Base-by-base conservation (phyloP, 805 yeast species). In the Kodamaea hsintzibuensis region DNA sequence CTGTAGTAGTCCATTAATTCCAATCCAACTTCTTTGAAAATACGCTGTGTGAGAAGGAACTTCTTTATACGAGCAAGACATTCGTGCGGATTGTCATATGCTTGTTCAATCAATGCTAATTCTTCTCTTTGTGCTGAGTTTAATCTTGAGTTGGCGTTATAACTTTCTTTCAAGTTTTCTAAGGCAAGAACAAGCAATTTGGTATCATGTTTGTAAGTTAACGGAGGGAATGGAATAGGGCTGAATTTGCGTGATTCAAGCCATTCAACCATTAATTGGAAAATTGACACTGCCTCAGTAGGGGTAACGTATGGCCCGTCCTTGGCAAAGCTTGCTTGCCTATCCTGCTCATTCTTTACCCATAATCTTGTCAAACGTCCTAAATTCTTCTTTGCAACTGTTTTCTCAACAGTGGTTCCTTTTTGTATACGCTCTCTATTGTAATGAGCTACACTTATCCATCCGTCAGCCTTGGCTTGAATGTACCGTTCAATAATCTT, bases 21-120 rank as follows among this genome's bases (percentile, higher is more conserved):
- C 38, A 95, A 65, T 1, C 85, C 84, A 1, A 87, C 90, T 54
- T 95, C 98, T 66, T 92, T 92, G 73, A 95, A 95, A 8, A 91
- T 95, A 57, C 98, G 78, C 67, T 92, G 97, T 0, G 97, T 89
- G 53, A 91, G 73, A 47, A 95, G 71, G 43, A 86, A 85, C 62
- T 87, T 86, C 70, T 95, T 95, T 53, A 95, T 82, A 57, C 97
- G 82, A 13, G 87, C 88, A 54, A 95, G 74, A 57, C 92, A 87
- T 64, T 96, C 98, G 67, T 91, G 96, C 0, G 99, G 99, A 61
- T 91, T 90, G 63, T 95, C 99, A 66, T 91, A 95, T 0, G 98
- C 98, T 64, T 91, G 96, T 65, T 95, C 99, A 47, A 95, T 91
- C 57, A 93, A 74, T 0, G 97, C 95, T 56, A 95, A 73, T 63